Conservation (phyloP, 1,284 basidiomycete species). For the Xanthoconium separans region DNA sequence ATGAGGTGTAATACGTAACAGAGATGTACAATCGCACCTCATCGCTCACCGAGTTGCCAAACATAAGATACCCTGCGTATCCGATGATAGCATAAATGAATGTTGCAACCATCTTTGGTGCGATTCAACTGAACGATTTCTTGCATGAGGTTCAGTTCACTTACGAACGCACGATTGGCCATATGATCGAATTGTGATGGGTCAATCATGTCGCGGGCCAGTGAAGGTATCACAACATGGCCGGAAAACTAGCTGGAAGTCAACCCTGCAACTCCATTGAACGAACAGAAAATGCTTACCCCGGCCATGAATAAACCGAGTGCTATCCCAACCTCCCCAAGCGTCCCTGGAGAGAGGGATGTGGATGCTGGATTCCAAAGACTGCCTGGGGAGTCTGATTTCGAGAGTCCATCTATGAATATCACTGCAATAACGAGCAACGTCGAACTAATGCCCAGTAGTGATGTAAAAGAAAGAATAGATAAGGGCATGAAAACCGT, state of each 20-base stretch:
- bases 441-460: constrained; percentile 81
- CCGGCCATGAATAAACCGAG: constrained; percentile 97
- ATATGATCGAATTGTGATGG: constrained; percentile 80
- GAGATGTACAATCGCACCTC: constrained; percentile 55
- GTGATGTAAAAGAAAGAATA: constrained; percentile 81
- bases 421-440: constrained; percentile 79
- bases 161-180: constrained; percentile 82
- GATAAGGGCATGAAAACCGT: constrained; percentile 84
- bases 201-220: constrained; percentile 89
- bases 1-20: background rate
- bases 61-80: constrained; percentile 90
- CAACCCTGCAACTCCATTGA: background rate
- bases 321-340: constrained; percentile 66
- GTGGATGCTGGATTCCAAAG: constrained; percentile 77
- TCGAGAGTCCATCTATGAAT: constrained; percentile 82
- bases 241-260: constrained; percentile 69
- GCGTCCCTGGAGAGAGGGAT: constrained; percentile 54
- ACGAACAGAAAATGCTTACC: constrained; percentile 42
- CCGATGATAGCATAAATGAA: constrained; percentile 80
- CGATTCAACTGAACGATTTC: constrained; percentile 3
- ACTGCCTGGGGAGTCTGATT: constrained; percentile 79
- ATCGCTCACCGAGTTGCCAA: constrained; percentile 78
- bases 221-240: constrained; percentile 89
- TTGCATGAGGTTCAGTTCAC: constrained; percentile 21
- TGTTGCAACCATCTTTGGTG: constrained; percentile 67